phyloP scores from a whole-genome alignment of 495 filamentous ascomycete genomes.

The Ramalina peruviana region DNA sequence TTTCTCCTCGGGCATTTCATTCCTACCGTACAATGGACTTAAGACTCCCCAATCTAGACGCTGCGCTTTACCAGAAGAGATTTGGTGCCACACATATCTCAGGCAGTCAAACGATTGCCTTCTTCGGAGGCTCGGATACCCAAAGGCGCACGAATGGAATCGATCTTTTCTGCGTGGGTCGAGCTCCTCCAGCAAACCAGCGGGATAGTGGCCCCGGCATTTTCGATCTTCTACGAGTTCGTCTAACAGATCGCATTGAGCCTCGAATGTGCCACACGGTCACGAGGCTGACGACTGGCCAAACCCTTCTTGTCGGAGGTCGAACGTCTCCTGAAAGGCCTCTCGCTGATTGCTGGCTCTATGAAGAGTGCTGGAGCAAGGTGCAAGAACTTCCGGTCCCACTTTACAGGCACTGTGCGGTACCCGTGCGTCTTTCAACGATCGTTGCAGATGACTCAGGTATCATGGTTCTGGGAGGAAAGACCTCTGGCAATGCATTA shows the following conservation, averaged over 20 bases:
- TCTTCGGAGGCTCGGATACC: not conserved
- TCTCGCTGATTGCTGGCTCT: constrained; percentile 59
- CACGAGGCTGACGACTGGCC: constrained; percentile 36
- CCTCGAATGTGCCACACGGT: constrained; percentile 68
- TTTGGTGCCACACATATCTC: too few species aligned
- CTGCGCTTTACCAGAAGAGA: too few species aligned
- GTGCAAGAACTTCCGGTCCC: constrained; percentile 47
- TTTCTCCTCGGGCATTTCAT: too few species aligned
- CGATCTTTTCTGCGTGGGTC: not conserved
- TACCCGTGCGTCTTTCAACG: constrained; percentile 30
- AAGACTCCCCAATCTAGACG: too few species aligned
- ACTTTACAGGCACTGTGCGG: constrained; percentile 60
- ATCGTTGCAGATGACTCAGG: constrained; percentile 17
- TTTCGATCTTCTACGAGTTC: too few species aligned
- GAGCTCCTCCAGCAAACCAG: too few species aligned
- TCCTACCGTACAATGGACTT: too few species aligned
- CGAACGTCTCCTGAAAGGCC: constrained; percentile 56
- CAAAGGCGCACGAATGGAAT: not conserved
- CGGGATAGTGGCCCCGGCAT: too few species aligned
- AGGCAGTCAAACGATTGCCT: too few species aligned
- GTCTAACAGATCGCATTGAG: constrained; percentile 15
- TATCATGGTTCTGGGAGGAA: constrained; percentile 60
- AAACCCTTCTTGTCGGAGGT: constrained; percentile 60
- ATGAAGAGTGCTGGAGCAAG: constrained; percentile 44
- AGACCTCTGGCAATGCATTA: constrained; percentile 37